These are phyloP conservation scores for Craspedostauros australis DNA, from an alignment of 108 stramenopile species.

Conservation along the genomic window DNA sequence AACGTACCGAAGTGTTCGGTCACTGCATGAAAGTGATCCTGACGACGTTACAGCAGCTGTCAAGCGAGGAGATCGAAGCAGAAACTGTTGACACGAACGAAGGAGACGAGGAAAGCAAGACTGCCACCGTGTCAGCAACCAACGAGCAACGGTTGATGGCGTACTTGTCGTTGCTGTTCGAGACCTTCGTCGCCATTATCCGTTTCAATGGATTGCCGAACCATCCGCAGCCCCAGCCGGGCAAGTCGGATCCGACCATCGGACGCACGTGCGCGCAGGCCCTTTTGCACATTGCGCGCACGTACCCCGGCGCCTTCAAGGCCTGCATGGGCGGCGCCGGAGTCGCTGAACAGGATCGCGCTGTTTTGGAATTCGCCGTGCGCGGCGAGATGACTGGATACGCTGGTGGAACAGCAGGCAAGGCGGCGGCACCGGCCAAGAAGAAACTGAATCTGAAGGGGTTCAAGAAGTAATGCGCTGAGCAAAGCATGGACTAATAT, in stretches of 20 bases:
- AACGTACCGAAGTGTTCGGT: constrained; percentile 43
- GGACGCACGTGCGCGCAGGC: constrained; percentile 77
- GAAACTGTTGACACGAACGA: too few species aligned
- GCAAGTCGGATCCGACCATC: constrained; percentile 39
- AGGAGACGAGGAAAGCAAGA: too few species aligned
- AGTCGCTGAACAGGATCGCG: constrained; percentile 45
- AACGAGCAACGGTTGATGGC: constrained; percentile 33
- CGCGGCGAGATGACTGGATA: constrained; percentile 86
- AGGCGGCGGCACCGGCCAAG: constrained; percentile 37
- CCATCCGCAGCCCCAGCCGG: constrained; percentile 32
- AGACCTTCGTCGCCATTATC: constrained; percentile 46
- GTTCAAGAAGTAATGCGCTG: constrained; percentile 38
- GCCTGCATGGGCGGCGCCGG: constrained; percentile 31
- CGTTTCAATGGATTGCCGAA: constrained; percentile 84
- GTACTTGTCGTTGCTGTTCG: constrained; percentile 55
- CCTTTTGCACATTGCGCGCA: constrained; percentile 59
- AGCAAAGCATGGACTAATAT: neutral
- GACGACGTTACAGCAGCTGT: constrained; percentile 61
- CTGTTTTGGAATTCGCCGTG: constrained; percentile 67
- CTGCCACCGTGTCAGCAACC: constrained; percentile 15
- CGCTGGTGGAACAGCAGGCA: constrained; percentile 14
- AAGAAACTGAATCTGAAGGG: constrained; percentile 73
- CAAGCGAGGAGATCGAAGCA: too few species aligned
- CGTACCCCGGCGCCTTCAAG: constrained; percentile 65
- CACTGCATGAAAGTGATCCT: constrained; percentile 65